Evolutionary conservation across 2,329 filamentous ascomycete species (phyloP), one percentile per base, ranked within the genome.

Genomic region (Fusarium pilosicola): DNA sequence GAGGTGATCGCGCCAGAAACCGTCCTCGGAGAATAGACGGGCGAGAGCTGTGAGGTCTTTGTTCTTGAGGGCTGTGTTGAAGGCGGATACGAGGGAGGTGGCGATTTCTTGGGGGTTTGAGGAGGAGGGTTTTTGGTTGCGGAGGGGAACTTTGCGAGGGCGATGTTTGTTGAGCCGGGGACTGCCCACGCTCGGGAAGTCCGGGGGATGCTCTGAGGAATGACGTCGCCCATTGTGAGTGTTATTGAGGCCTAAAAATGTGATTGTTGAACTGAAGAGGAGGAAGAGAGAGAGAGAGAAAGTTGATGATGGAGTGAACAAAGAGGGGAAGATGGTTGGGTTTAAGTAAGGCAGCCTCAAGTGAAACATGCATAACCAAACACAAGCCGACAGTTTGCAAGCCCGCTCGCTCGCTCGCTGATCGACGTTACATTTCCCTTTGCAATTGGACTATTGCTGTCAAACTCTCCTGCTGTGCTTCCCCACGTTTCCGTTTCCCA

Each of bases 1-100:
- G 1, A 91, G 81, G 48, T 90, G 87, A 73, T 91, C 89, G 14
- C 89, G 85, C 89, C 88, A 91, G 79, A 85, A 89, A 62, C 87
- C 85, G 26, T 86, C 81, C 2, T 81, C 72, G 6, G 83, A 52
- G 46, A 78, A 78, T 34, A 76, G 58, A 7, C 73, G 61, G 0
- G 83, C 75, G 1, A 86, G 46, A 4, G 76, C 74, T 5, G 71
- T 42, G 46, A 82, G 76, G 58, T 88, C 81, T 6, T 81, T 76
- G 17, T 73, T 77, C 9, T 74, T 62, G 2, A 90, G 67, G 2
- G 79, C 77, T 13, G 79, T 65, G 74, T 88, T 88, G 74, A 89
- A 77, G 3, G 72, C 66, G 1, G 78, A 62, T 18, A 88, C 74
- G 10, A 86, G 66, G 3, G 79, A 75, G 1, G 80, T 62, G 10